Evolutionary conservation across 1,284 basidiomycete species (phyloP).

Genomic region (Heterobasidion parviporum): DNA sequence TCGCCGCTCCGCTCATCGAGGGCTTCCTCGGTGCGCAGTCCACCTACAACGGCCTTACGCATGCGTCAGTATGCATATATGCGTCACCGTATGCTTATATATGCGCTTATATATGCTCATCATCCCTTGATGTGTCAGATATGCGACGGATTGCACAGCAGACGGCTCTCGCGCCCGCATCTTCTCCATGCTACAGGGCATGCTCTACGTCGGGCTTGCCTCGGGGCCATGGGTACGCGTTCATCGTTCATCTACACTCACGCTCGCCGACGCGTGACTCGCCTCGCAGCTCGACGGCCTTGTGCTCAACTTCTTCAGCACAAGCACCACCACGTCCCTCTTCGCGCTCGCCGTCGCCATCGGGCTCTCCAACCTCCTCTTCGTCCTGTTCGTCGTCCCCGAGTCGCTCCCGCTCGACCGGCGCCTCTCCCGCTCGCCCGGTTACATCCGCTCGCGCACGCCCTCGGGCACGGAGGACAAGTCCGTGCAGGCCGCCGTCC

Average conservation of each 20-base stretch:
- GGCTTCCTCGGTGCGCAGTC: slow-evolving; percentile 41
- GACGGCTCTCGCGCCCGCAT: slow-evolving; percentile 43
- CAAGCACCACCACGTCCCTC: slow-evolving; percentile 9
- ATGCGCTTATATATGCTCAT: neutral
- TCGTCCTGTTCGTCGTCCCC: slow-evolving; percentile 35
- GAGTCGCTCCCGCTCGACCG: slow-evolving; percentile 28
- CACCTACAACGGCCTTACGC: slow-evolving; percentile 41
- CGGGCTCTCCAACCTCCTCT: slow-evolving; percentile 19
- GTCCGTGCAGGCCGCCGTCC: neutral
- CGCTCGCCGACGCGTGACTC: slow-evolving; percentile 13
- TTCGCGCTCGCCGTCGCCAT: slow-evolving; percentile 10
- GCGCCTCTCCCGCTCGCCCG: slow-evolving; percentile 3
- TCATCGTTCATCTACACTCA: slow-evolving; percentile 14
- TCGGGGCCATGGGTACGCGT: slow-evolving; percentile 40
- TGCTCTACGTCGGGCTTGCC: slow-evolving; percentile 40
- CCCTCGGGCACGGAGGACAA: neutral
- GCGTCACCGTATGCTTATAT: neutral
- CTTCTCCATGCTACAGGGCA: slow-evolving; percentile 44
- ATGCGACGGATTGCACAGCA: slow-evolving; percentile 41
- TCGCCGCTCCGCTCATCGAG: slow-evolving; percentile 39
- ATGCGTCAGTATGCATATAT: slow-evolving; percentile 29
- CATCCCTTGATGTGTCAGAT: slow-evolving; percentile 22
- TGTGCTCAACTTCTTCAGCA: slow-evolving; percentile 5
- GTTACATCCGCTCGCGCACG: neutral
- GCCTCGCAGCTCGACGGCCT: slow-evolving; percentile 10